phyloP scores from a whole-genome alignment of 257 asterid genomes.

The Solanum okadae region DNA sequence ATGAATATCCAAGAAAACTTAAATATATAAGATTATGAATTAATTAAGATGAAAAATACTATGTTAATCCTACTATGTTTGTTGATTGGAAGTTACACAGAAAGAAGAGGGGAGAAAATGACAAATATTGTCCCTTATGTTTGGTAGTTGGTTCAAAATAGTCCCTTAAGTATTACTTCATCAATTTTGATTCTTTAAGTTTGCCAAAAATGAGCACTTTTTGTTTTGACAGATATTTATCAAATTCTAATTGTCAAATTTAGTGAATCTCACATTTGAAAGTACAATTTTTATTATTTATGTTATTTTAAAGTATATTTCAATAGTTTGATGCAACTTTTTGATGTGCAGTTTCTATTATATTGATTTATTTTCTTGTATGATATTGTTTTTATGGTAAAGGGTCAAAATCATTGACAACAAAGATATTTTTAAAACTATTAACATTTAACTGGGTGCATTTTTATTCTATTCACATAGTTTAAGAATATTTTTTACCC shows the following conservation, averaged over 20 bases:
- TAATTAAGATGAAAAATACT: neutral
- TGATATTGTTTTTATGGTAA: accelerated
- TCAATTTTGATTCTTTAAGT: neutral
- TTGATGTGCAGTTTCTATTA: neutral
- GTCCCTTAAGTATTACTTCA: neutral
- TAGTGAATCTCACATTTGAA: neutral
- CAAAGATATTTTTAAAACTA: too few species aligned
- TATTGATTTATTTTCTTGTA: neutral
- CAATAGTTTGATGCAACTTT: neutral
- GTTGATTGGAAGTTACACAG: neutral
- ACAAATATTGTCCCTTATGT: neutral
- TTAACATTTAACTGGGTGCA: neutral
- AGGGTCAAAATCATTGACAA: neutral
- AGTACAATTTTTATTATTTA: neutral
- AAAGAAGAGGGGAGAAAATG: neutral
- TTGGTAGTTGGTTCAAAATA: neutral
- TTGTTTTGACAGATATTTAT: neutral
- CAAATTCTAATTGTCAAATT: neutral
- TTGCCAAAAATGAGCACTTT: neutral
- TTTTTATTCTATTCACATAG: neutral
- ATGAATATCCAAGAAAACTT: neutral
- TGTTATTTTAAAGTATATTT: neutral
- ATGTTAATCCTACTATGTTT: neutral
- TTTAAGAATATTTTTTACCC: neutral
- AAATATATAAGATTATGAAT: neutral